A percentile compares a stretch with the other conserved stretches of the same genome.
Evolutionary conservation across 2,329 filamentous ascomycete species (phyloP).

Genomic region (Passalora sequoiae): DNA sequence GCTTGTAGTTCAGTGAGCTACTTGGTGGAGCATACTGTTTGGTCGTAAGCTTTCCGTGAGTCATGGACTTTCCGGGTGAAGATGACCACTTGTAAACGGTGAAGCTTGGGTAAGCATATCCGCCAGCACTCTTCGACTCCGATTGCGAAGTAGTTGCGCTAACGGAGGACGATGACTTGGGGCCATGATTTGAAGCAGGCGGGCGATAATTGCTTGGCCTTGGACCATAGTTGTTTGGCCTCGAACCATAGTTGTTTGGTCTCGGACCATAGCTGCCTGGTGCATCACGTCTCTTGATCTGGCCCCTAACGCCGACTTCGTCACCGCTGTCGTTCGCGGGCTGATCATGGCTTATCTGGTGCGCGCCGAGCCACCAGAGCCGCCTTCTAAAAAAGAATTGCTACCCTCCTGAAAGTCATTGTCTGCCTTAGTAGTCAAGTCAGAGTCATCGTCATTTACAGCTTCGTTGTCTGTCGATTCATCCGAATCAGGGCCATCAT

Average conservation of each 20-base stretch:
- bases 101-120: not conserved
- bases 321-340: not conserved
- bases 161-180: too few relatives aligned
- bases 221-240: not conserved
- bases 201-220: not conserved
- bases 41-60: not conserved
- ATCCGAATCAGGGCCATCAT: too few relatives aligned
- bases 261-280: not conserved
- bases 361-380: not conserved
- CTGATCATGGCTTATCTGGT: not conserved
- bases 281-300: not conserved
- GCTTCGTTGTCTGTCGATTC: too few relatives aligned
- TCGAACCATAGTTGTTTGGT: not conserved
- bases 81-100: not conserved
- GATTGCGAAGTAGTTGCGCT: not conserved
- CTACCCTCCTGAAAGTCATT: too few relatives aligned
- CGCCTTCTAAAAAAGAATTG: not conserved
- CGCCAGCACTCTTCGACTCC: not conserved
- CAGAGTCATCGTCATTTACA: not conserved
- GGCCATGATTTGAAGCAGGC: too few relatives aligned
- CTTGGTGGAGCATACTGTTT: not conserved
- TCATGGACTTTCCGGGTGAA: not conserved
- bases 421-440: not conserved
- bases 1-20: too few relatives aligned
- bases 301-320: too few relatives aligned